A percentile compares a stretch with the other conserved stretches of the same genome.
Evolutionary conservation across 2,329 filamentous ascomycete species (phyloP).

Genomic region (Talaromyces sp.): DNA sequence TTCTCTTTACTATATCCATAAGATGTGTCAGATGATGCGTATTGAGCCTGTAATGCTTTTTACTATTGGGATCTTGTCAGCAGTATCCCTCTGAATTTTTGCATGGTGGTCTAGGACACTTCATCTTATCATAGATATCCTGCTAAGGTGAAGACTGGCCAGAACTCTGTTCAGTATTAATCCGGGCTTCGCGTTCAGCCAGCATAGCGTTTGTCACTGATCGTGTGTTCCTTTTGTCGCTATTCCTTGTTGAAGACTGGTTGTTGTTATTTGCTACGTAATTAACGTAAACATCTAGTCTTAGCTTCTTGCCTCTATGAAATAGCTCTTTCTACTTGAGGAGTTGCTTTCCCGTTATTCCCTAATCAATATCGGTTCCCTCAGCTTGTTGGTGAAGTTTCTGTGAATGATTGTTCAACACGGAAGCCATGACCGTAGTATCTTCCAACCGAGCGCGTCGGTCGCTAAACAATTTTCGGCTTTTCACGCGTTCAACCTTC

Average conservation of each 20-base stretch:
- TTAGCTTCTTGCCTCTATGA: neutral
- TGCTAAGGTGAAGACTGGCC: neutral
- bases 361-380: conserved; percentile 17
- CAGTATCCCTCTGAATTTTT: conserved; percentile 22
- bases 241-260: neutral
- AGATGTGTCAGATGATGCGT: conserved; percentile 25
- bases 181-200: neutral
- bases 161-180: neutral
- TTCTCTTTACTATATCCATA: conserved; percentile 12
- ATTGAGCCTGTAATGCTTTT: conserved; percentile 28
- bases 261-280: neutral
- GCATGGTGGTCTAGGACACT: conserved; percentile 23
- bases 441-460: conserved; percentile 17
- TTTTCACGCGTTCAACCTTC: conserved; percentile 9
- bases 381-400: conserved; percentile 17
- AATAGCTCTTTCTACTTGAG: conserved; percentile 6
- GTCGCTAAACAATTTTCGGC: conserved; percentile 14
- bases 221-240: neutral
- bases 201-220: neutral
- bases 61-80: conserved; percentile 27
- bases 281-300: neutral
- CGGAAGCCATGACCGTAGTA: conserved; percentile 15
- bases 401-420: conserved; percentile 14
- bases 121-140: conserved; percentile 1
- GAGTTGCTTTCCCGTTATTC: conserved; percentile 17